phyloP scores from a whole-genome alignment of 2,329 filamentous ascomycete species.

The Fusarium neocosmosporiellum region DNA sequence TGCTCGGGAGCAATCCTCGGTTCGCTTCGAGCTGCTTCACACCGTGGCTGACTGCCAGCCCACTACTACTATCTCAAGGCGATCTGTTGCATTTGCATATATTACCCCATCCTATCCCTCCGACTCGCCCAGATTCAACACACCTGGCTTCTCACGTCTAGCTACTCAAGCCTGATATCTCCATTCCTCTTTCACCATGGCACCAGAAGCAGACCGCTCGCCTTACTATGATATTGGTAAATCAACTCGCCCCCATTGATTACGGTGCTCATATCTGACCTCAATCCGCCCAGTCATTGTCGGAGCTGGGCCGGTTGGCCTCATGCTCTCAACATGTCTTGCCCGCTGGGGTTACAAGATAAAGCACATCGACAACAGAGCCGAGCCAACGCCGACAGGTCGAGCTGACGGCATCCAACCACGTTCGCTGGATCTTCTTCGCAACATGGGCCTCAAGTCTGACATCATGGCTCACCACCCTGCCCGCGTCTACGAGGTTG shows the following conservation, averaged over 20 bases:
- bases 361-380: conserved; percentile 92
- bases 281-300: conserved; percentile 73
- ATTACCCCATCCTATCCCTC: conserved; percentile 22
- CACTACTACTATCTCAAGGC: conserved; percentile 18
- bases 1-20: conserved; percentile 25
- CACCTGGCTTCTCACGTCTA: conserved; percentile 6
- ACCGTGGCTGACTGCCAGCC: conserved; percentile 17
- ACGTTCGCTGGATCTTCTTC: conserved; percentile 84
- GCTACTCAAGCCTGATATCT: conserved; percentile 2
- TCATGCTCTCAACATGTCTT: conserved; percentile 88
- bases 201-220: conserved; percentile 31
- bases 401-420: conserved; percentile 94
- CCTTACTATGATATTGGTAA: conserved; percentile 60
- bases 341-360: conserved; percentile 95
- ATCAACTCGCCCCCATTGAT: neutral
- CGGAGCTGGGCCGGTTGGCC: conserved; percentile 88
- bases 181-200: conserved; percentile 25
- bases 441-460: conserved; percentile 90
- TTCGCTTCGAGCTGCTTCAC: conserved; percentile 20
- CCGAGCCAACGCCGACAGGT: conserved; percentile 85
- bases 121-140: conserved; percentile 4
- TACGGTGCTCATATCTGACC: conserved; percentile 35
- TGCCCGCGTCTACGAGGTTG: conserved; percentile 84
- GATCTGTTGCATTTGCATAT: conserved; percentile 30
- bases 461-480: conserved; percentile 89